Evolutionary conservation across 257 asterid species (phyloP).

Genomic region (Fraxinus excelsior): DNA sequence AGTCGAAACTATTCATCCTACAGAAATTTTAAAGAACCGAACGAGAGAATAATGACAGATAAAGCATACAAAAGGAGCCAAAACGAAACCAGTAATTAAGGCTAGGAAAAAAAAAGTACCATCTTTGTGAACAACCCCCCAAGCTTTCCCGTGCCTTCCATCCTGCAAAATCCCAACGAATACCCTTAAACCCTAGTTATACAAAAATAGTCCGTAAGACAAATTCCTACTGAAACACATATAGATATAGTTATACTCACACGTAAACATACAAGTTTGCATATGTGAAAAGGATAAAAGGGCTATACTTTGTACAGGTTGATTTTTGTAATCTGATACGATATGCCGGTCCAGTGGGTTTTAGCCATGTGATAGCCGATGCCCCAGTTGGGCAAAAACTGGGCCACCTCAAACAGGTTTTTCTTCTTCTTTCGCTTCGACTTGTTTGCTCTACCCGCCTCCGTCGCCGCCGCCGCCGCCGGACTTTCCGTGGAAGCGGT

Average conservation of each 20-base stretch:
- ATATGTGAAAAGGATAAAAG: not conserved
- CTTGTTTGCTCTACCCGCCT: slow-evolving; percentile 34
- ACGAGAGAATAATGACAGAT: not conserved
- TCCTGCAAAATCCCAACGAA: slow-evolving; percentile 55
- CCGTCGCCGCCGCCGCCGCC: slow-evolving; percentile 23
- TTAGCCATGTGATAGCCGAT: slow-evolving; percentile 93
- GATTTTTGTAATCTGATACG: slow-evolving; percentile 85
- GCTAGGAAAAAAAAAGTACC: slow-evolving; percentile 41
- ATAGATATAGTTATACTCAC: not conserved
- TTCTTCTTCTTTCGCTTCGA: slow-evolving; percentile 70
- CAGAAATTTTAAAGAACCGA: not conserved
- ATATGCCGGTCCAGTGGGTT: slow-evolving; percentile 74
- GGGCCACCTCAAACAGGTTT: slow-evolving; percentile 91
- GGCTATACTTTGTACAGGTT: slow-evolving; percentile 80
- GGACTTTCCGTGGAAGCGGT: slow-evolving; percentile 32
- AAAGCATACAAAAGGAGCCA: not conserved
- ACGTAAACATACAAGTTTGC: not conserved
- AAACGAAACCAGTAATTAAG: not conserved
- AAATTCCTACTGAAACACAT: not conserved
- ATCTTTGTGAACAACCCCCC: slow-evolving; percentile 86
- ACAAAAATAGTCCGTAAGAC: slow-evolving; percentile 10
- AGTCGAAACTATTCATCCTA: not conserved
- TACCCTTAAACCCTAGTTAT: not conserved
- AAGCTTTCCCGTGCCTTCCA: slow-evolving; percentile 96
- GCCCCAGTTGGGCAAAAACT: slow-evolving; percentile 94